A percentile compares a stretch with the other conserved stretches of the same genome.
phyloP scores from a whole-genome alignment of 208 protist genomes.

The Phytomonas sp. region DNA sequence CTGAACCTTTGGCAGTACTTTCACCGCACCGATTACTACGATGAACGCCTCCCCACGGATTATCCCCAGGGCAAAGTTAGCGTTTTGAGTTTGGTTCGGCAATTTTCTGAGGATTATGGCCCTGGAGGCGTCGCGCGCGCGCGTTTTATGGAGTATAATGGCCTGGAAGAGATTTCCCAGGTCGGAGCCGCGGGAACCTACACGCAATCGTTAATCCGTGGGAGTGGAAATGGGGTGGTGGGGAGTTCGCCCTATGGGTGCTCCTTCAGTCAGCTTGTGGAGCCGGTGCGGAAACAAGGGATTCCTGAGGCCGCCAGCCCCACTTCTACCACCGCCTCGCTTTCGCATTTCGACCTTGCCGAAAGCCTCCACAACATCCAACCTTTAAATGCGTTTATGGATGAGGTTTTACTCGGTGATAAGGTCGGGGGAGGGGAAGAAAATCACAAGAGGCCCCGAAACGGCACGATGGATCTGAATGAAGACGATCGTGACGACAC shows the following conservation, averaged over 20 bases:
- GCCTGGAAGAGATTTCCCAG: slow-evolving; percentile 24
- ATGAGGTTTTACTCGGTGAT: background rate
- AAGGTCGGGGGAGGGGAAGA: background rate
- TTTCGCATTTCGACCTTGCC: background rate
- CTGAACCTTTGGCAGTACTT: slow-evolving; percentile 73
- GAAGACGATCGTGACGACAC: background rate
- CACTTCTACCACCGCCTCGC: background rate
- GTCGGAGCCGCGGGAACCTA: background rate
- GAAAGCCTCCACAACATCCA: slow-evolving; percentile 3
- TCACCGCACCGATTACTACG: slow-evolving; percentile 41
- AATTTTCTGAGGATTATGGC: slow-evolving; percentile 70
- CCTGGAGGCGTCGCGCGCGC: slow-evolving; percentile 55
- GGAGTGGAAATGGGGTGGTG: background rate
- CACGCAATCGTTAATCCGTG: background rate
- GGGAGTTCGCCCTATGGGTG: background rate
- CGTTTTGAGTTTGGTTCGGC: slow-evolving; percentile 41
- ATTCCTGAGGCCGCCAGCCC: background rate
- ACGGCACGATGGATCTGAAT: background rate
- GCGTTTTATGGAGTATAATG: slow-evolving; percentile 63
- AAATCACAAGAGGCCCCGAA: background rate
- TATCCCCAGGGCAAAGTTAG: slow-evolving; percentile 41
- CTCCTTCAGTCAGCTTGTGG: background rate
- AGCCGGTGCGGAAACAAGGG: background rate
- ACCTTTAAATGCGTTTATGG: background rate
- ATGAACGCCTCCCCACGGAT: slow-evolving; percentile 61